These are phyloP conservation scores for Scedosporium dehoogii DNA, from an alignment of 2,329 filamentous ascomycete genomes.

Conservation along the genomic window DNA sequence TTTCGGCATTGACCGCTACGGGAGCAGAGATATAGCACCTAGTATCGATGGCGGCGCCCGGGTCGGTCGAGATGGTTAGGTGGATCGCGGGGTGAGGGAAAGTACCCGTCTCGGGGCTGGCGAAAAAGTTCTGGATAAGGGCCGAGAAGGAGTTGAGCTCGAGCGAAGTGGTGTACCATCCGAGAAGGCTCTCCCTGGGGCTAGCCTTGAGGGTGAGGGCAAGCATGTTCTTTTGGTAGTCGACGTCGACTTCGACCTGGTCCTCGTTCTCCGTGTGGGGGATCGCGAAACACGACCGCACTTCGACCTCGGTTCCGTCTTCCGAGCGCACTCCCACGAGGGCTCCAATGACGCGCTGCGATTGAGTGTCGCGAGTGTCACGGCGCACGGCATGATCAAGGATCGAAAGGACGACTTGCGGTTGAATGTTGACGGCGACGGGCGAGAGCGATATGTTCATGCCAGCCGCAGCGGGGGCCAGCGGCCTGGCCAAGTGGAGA, in stretches of 20 bases:
- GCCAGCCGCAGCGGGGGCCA: conserved; percentile 71
- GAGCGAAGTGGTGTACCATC: conserved; percentile 96
- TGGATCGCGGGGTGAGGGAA: conserved; percentile 97
- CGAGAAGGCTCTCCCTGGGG: conserved; percentile 86
- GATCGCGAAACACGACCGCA: conserved; percentile 93
- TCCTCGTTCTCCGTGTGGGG: conserved; percentile 97
- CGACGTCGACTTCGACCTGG: conserved; percentile 98
- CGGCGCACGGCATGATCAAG: conserved; percentile 91
- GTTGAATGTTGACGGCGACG: conserved; percentile 88
- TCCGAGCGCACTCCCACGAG: conserved; percentile 88
- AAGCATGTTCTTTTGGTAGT: conserved; percentile 99
- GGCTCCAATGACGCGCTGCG: conserved; percentile 93
- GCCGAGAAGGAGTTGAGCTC: conserved; percentile 98
- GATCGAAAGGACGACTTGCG: conserved; percentile 73
- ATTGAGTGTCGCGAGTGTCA: conserved; percentile 64
- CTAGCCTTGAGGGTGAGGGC: conserved; percentile 87
- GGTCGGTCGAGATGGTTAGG: conserved; percentile 83
- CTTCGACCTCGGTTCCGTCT: conserved; percentile 93
- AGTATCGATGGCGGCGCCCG: conserved; percentile 80
- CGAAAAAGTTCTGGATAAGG: conserved; percentile 99
- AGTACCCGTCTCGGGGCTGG: conserved; percentile 90
- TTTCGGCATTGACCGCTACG: conserved; percentile 88
- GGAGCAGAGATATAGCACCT: conserved; percentile 92
- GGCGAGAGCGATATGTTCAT: conserved; percentile 81
- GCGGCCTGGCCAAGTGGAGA: conserved; percentile 86